Evolutionary conservation across 1,284 basidiomycete genomes (phyloP), one percentile per base, ranked within the genome.

Genomic region (Sporisorium reilianum): DNA sequence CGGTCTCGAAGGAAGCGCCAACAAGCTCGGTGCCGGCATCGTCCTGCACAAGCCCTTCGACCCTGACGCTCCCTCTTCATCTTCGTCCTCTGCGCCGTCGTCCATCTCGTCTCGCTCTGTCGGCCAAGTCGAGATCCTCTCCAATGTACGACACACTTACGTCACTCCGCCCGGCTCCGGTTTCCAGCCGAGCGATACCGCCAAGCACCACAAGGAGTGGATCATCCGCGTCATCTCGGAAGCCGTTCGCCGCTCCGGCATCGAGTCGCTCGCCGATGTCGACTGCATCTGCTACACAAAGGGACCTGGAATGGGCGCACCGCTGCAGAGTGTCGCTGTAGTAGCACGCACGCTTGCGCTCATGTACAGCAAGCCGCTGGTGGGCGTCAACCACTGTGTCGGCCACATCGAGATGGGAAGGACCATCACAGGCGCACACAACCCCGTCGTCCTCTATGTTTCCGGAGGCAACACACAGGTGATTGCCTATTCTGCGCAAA

Each of bases 381-480:
- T 99, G 5, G 95, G 94, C 3, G 97, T 99, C 26, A 99, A 99
- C 83, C 97, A 99, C 86, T 99, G 97, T 82, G 91, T 99, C 22
- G 97, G 97, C 34, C 85, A 99, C 84, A 99, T 99, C 77, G 97
- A 99, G 86, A 99, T 99, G 93, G 97, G 97, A 22, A 89, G 97
- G 38, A 90, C 94, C 75, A 94, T 99, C 76, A 99, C 97, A 0
- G 92, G 92, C 36, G 95, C 97, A 1, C 90, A 91, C 64, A 97
- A 98, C 80, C 97, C 97, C 0, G 92, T 99, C 78, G 95, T 99
- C 2, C 90, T 99, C 34, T 99, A 99, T 84, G 97, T 99, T 12
- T 98, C 95, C 0, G 97, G 97, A 16, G 97, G 97, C 11, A 99
- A 99, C 86, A 99, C 97, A 0, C 97, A 99, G 86, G 95, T 99